These are phyloP conservation scores for Paramecium primaurelia DNA, from an alignment of 73 alveolate species.

Conservation along the genomic window DNA sequence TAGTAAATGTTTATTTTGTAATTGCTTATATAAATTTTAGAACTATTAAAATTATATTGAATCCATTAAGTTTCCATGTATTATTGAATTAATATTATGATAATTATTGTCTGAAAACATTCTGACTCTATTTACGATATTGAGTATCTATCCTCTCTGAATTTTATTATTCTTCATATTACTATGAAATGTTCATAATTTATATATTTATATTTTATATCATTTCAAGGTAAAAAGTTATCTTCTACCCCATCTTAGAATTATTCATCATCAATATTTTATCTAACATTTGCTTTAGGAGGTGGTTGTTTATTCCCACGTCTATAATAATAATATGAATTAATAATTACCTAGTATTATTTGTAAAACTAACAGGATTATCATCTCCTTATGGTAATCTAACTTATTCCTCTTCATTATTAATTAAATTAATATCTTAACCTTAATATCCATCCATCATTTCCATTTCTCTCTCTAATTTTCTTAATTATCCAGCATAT, in stretches of 20 bases:
- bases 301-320: not conserved
- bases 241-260: constrained; percentile 24
- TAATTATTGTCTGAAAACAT: not conserved
- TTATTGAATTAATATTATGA: not conserved
- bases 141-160: not conserved
- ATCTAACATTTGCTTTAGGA: not conserved
- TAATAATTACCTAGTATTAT: not conserved
- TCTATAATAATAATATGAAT: not conserved
- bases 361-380: not conserved
- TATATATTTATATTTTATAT: not conserved
- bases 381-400: constrained; percentile 25
- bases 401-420: constrained; percentile 1
- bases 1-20: not conserved
- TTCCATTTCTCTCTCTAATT: constrained; percentile 47
- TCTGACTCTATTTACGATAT: not conserved
- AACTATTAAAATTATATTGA: not conserved
- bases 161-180: not conserved
- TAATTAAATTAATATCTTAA: not conserved
- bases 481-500: constrained; percentile 59
- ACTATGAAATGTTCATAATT: not conserved
- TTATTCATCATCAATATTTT: not conserved
- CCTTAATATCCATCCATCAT: constrained; percentile 39
- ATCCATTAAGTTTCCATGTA: not conserved
- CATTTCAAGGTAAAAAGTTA: not conserved
- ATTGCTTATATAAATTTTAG: not conserved